Conservation (phyloP, 192 early-diverging fungal species). For the Dispira simplex region DNA sequence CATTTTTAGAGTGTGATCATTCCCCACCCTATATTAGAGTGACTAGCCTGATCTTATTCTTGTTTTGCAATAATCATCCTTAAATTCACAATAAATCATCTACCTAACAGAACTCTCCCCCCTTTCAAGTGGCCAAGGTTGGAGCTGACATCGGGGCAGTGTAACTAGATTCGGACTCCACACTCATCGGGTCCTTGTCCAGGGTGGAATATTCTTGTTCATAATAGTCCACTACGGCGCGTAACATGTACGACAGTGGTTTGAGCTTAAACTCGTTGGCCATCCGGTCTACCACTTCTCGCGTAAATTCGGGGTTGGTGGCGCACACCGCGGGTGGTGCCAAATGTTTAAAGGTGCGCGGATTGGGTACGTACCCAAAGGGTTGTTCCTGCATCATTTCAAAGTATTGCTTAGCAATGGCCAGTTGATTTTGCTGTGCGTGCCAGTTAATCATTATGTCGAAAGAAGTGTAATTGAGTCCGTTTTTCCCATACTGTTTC, state of each 20-base stretch:
- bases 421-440: background rate
- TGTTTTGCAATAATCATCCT: no score
- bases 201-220: no score
- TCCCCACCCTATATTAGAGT: no score
- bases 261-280: background rate
- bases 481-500: background rate
- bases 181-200: no score
- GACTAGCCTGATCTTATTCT: no score
- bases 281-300: background rate
- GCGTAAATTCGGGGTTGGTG: background rate
- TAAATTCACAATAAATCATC: no score
- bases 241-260: constrained; percentile 7
- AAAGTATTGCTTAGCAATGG: constrained; percentile 5
- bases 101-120: no score
- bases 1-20: no score
- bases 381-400: constrained; percentile 7
- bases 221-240: background rate
- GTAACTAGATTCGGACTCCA: no score
- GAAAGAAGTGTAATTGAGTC: background rate
- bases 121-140: no score
- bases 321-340: background rate
- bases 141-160: no score
- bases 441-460: constrained; percentile 8
- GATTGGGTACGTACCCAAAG: background rate
- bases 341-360: background rate